Evolutionary conservation across 257 asterid genomes (phyloP).

Genomic region (Solanum medicagineum): DNA sequence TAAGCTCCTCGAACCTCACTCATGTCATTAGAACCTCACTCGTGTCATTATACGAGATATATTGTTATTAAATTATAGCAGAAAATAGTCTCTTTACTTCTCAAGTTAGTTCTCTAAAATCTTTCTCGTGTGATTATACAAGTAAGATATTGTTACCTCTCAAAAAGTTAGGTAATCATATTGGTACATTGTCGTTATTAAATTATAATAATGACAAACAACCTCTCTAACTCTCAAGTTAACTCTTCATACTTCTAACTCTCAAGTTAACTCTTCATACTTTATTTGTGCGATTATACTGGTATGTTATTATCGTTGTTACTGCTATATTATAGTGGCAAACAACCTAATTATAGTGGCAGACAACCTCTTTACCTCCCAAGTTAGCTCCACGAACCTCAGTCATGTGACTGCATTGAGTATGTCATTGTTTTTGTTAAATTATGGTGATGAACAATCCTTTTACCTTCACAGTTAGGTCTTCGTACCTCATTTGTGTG

Average conservation of each 20-base stretch:
- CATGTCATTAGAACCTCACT: too few relatives aligned
- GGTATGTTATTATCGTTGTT: not conserved
- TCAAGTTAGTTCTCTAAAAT: not conserved
- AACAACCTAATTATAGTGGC: too few relatives aligned
- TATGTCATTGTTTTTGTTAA: too few relatives aligned
- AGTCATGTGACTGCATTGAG: too few relatives aligned
- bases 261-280: too few relatives aligned
- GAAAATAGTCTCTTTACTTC: not conserved
- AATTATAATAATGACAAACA: not conserved
- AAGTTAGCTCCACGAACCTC: not conserved
- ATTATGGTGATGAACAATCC: too few relatives aligned
- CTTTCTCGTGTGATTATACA: not conserved
- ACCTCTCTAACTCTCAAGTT: not conserved
- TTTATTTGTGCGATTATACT: not conserved
- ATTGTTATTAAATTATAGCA: not conserved
- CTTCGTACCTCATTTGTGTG: fast-evolving
- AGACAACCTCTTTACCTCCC: fast-evolving
- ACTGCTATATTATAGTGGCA: too few relatives aligned
- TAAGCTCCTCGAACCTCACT: not conserved
- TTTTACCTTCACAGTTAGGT: too few relatives aligned
- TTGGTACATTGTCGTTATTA: not conserved
- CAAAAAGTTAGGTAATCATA: too few relatives aligned
- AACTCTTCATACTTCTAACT: not conserved
- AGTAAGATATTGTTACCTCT: too few relatives aligned
- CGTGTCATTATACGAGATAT: not conserved